Evolutionary conservation across 2,329 filamentous ascomycete genomes (phyloP).

Genomic region (Periglandula ipomoeae): DNA sequence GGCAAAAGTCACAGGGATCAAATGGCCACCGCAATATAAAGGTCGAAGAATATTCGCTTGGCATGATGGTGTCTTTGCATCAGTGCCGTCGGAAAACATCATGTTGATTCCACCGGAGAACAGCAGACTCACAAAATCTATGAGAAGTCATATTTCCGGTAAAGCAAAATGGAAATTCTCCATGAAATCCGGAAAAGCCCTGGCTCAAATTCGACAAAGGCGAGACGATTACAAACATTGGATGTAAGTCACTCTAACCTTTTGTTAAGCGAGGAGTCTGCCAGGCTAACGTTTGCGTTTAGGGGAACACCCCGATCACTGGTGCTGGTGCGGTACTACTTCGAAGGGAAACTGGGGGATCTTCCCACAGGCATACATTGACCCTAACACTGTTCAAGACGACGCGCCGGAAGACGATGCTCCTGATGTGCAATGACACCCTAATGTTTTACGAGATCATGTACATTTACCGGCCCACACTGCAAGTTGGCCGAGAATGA

Average conservation of each 20-base stretch:
- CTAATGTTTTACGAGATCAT: neutral
- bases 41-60: conserved; percentile 48
- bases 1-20: conserved; percentile 39
- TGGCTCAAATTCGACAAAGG: conserved; percentile 57
- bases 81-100: conserved; percentile 39
- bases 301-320: conserved; percentile 40
- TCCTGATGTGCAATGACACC: neutral
- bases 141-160: conserved; percentile 36
- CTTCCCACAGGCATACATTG: conserved; percentile 42
- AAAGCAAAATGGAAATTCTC: conserved; percentile 45
- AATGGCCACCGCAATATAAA: conserved; percentile 40
- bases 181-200: conserved; percentile 31
- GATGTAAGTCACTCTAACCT: conserved; percentile 35
- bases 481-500: too few relatives aligned
- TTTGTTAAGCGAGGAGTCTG: neutral
- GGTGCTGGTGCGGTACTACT: conserved; percentile 48
- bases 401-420: neutral
- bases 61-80: conserved; percentile 43
- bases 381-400: conserved; percentile 33
- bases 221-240: conserved; percentile 58
- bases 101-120: conserved; percentile 37
- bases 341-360: conserved; percentile 42
- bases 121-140: conserved; percentile 35
- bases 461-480: neutral
- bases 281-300: conserved; percentile 4